Base-by-base conservation (phyloP, 108 stramenopile species). In the Pseudonitzschia pungens region DNA sequence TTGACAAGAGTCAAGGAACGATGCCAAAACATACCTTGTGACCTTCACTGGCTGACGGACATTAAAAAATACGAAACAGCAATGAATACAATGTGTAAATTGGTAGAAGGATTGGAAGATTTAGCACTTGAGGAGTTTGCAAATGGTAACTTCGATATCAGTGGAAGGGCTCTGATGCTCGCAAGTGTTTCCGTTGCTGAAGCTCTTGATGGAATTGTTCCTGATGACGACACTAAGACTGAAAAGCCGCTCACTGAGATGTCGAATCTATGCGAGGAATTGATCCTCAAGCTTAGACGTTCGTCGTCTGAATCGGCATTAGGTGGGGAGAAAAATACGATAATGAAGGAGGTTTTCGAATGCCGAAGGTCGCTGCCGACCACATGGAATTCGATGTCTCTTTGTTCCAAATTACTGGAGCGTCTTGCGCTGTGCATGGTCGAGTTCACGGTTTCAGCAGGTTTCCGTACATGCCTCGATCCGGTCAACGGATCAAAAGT, bases 91-190 rank as follows among this genome's bases (percentile, higher is more conserved):
- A n/a, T 77, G 27, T 63, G 44, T 60, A 27, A 24, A 28, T 11
- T 72, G 7, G 18, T 77, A 10, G 20, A 7, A 48, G 29, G 55
- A 59, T 72, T 89, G 42, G 85, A 85, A 36, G 52, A 73, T 12
- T 51, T 79, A 1, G 74, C 75, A 33, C 48, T 57, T 31, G 48
- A 66, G 27, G 75, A 74, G n/a, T 32, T 86, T 5, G 56, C 36
- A 45, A 21, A 77, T 0, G 55, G 68, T 12, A 42, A 72, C 28
- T 92, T 77, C 60, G 84, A 88, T 74, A 82, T 88, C 36, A 75
- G 73, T 68, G 83, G 87, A 15, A 75, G 89, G 51, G 56, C 78
- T 0, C 80, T 87, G 21, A 86, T 87, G 85, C 69, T 84, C 28
- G 71, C 58, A 26, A 78, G 82, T 57, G 70, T 70, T 1, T 24